Evolutionary conservation across 495 filamentous ascomycete species (phyloP), one percentile per base, ranked within the genome.

Genomic region (Ramalina intermedia): DNA sequence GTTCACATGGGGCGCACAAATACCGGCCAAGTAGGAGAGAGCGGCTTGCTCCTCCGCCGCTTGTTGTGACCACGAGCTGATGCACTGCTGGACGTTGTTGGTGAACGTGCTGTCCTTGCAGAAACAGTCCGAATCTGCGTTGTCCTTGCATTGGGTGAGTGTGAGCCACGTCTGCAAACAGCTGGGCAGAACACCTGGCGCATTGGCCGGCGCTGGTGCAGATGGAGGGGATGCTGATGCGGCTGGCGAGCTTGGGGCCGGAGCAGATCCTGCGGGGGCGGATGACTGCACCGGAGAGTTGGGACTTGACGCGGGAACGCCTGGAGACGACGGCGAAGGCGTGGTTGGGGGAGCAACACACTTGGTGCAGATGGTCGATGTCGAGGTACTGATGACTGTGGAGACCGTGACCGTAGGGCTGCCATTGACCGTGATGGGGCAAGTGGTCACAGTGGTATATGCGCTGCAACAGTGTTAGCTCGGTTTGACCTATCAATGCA

Each of bases 101-200:
- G 85, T 84, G 69, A 94, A 89, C 46, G 73, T 60, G 42, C 70
- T 63, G 55, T 84, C 72, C 47, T 84, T 81, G 78, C 90, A 96
- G 80, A 82, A 96, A 80, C 91, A 96, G 51, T 68, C 62, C 35
- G 73, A 64, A 57, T 94, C 84, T 42, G 82, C 78, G 79, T 94
- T 94, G 69, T 87, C 84, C 51, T 64, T 71, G 78, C 90, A 96
- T 64, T 75, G 73, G 53, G 69, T 69, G 56, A 80, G 76, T 17
- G 47, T 53, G 54, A 93, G 64, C 86, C 87, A 96, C 56, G 90
- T 95, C 77, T 94, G 93, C 68, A 96, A 72, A 70, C 90, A 96
- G 53, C 79, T 79, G 47, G 89, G 87, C 14, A 96, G 81, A 37
- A 84, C 73, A 48, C 67, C 67, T 43, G 89, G 88, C 23, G 66